Evolutionary conservation across 371 early-diverging fungal genomes (phyloP).

Genomic region (Circinella umbellata): DNA sequence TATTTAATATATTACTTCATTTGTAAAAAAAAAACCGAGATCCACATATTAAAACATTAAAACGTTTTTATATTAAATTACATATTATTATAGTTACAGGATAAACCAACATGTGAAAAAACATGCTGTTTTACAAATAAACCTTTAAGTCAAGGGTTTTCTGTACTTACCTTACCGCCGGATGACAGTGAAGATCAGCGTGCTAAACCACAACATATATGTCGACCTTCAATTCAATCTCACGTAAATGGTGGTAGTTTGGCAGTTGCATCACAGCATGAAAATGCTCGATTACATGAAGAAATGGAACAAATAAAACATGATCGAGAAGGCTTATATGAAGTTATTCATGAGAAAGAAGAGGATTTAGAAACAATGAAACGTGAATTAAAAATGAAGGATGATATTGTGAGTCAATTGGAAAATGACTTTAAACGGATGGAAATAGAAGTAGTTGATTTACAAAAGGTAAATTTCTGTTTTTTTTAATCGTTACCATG

Average conservation of each 20-base stretch:
- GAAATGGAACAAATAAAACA: constrained; percentile 27
- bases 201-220: constrained; percentile 37
- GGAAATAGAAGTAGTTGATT: constrained; percentile 43
- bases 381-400: constrained; percentile 46
- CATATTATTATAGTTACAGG: constrained; percentile 28
- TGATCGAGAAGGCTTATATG: constrained; percentile 36
- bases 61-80: too few relatives aligned
- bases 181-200: constrained; percentile 31
- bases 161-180: constrained; percentile 35
- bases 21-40: too few relatives aligned
- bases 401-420: constrained; percentile 48
- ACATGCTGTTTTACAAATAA: constrained; percentile 50
- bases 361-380: constrained; percentile 45
- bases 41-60: neutral
- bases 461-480: constrained; percentile 40
- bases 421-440: constrained; percentile 52
- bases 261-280: constrained; percentile 30
- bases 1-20: too few relatives aligned
- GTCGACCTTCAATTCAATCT: constrained; percentile 47
- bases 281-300: constrained; percentile 36
- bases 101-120: constrained; percentile 36
- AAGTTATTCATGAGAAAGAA: constrained; percentile 42
- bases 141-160: constrained; percentile 29
- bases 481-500: too few relatives aligned
- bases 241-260: constrained; percentile 28